These are phyloP conservation scores for Fusarium succisae DNA, from an alignment of 2,329 filamentous ascomycete genomes.

Conservation along the genomic window DNA sequence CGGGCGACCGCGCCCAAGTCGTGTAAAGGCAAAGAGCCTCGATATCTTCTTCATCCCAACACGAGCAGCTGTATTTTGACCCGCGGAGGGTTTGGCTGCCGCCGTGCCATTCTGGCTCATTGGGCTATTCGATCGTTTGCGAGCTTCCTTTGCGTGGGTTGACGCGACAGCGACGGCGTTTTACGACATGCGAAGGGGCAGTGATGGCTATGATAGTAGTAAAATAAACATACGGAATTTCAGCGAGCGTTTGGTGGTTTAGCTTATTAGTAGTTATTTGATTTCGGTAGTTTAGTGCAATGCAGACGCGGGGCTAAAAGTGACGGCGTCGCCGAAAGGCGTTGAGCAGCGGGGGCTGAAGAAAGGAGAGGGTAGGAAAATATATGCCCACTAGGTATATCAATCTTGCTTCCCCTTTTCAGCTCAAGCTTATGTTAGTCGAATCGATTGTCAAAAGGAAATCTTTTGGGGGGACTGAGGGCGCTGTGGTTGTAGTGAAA, in stretches of 20 bases:
- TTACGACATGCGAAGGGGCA: constrained; percentile 28
- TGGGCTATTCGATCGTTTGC: constrained; percentile 12
- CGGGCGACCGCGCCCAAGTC: constrained; percentile 43
- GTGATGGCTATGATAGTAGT: neutral
- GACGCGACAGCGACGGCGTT: constrained; percentile 28
- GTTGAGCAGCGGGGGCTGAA: constrained; percentile 4
- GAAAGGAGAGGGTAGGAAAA: neutral
- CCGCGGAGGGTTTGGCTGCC: constrained; percentile 34
- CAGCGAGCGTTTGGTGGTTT: constrained; percentile 11
- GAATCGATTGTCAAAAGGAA: neutral
- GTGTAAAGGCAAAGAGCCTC: constrained; percentile 48
- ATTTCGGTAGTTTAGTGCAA: constrained; percentile 14
- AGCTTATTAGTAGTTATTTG: neutral
- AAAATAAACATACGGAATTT: constrained; percentile 5
- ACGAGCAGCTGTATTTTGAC: constrained; percentile 29
- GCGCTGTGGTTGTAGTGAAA: neutral
- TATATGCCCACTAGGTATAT: neutral
- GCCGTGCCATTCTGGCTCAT: constrained; percentile 43
- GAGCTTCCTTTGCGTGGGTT: constrained; percentile 24
- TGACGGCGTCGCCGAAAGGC: constrained; percentile 34
- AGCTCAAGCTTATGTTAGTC: constrained; percentile 24
- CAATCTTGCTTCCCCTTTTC: constrained; percentile 14
- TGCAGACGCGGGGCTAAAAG: constrained; percentile 25
- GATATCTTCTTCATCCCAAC: constrained; percentile 50
- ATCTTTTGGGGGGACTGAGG: neutral